phyloP scores from a whole-genome alignment of 164 flowering plant genomes.

The Dillenia turbinata region DNA sequence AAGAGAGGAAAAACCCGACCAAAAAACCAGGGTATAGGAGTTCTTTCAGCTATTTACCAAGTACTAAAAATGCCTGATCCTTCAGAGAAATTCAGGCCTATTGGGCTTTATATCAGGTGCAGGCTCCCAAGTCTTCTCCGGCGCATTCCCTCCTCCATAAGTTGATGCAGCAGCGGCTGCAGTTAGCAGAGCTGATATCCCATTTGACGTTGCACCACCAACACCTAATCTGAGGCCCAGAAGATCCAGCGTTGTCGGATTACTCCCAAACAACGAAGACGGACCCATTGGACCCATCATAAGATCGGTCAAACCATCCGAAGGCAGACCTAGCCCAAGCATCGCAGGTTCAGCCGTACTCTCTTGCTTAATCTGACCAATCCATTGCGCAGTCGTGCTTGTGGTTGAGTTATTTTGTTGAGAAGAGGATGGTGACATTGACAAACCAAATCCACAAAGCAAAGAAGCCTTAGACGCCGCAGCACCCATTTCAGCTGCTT shows the following conservation, averaged over 20 bases:
- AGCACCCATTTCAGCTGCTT: conserved; percentile 74
- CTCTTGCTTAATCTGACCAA: conserved; percentile 17
- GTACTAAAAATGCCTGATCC: too few relatives aligned
- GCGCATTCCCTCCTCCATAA: conserved; percentile 20
- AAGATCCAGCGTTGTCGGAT: conserved; percentile 59
- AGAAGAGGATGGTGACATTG: conserved; percentile 25
- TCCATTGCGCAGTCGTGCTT: conserved; percentile 16
- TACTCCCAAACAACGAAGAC: conserved; percentile 32
- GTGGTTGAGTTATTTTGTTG: conserved; percentile 3
- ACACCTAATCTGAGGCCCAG: conserved; percentile 55
- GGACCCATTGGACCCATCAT: conserved; percentile 36
- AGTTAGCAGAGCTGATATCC: conserved; percentile 35
- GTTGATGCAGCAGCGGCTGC: too few relatives aligned
- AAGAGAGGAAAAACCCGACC: background rate
- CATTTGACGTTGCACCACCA: conserved; percentile 21
- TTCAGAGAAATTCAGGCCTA: background rate
- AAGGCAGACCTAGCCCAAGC: conserved; percentile 38
- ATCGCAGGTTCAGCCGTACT: conserved; percentile 18
- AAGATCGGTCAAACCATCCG: conserved; percentile 22
- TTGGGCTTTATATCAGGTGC: conserved; percentile 18
- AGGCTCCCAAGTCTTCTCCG: conserved; percentile 24
- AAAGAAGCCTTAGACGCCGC: conserved; percentile 45
- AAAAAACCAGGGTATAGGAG: background rate
- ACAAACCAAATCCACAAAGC: conserved; percentile 53
- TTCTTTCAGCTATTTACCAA: too few relatives aligned